Evolutionary conservation across 202 grass and related monocot genomes (phyloP).

Genomic region (Panicum hallii): DNA sequence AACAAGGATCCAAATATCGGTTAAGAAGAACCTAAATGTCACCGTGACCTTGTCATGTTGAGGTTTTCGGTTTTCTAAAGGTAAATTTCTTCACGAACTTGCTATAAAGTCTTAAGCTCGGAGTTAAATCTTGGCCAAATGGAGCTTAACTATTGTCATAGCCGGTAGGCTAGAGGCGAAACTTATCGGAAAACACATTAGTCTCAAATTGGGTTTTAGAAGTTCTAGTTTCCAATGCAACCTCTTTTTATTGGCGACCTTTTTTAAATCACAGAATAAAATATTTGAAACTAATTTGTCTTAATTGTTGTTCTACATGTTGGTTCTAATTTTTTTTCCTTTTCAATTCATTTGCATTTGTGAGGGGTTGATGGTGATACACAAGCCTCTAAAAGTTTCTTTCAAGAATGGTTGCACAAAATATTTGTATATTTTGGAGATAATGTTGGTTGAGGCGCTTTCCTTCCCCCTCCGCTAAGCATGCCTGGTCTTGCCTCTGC

Average conservation of each 20-base stretch:
- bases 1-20: background rate
- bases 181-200: background rate
- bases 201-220: background rate
- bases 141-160: background rate
- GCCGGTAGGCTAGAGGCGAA: background rate
- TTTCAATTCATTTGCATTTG: background rate
- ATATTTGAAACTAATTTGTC: background rate
- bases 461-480: background rate
- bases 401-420: background rate
- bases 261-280: background rate
- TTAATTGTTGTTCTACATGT: background rate
- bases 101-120: background rate
- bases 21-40: background rate
- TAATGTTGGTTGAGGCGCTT: background rate
- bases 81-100: background rate
- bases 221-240: background rate
- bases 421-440: background rate
- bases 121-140: background rate
- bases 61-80: background rate
- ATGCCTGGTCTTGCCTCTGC: background rate
- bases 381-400: background rate
- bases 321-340: background rate
- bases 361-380: background rate
- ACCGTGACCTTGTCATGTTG: background rate
- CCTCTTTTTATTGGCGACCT: background rate